These are phyloP conservation scores for Penicillium expansum DNA, from an alignment of 2,329 filamentous ascomycete genomes.

Conservation along the genomic window DNA sequence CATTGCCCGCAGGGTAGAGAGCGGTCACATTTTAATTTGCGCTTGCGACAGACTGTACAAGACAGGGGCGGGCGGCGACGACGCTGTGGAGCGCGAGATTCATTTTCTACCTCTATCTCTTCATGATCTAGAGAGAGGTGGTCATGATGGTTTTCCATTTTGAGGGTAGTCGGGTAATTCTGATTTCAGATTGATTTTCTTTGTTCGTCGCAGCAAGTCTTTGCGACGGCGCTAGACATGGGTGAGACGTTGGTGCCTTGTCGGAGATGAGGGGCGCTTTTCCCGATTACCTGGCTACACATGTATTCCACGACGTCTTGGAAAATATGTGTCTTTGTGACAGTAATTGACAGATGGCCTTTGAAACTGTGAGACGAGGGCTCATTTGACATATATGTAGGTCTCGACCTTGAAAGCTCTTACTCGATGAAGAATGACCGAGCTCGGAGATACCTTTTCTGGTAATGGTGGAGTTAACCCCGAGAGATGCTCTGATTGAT, in stretches of 20 bases:
- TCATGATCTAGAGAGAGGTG: constrained; percentile 1
- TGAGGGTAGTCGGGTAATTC: background rate
- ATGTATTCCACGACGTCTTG: background rate
- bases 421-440: background rate
- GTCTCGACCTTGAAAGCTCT: background rate
- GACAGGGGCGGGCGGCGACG: constrained; percentile 64
- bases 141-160: constrained; percentile 14
- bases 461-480: background rate
- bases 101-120: constrained; percentile 10
- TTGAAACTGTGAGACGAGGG: background rate
- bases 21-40: constrained; percentile 78
- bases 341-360: background rate
- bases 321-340: background rate
- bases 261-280: background rate
- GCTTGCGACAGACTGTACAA: constrained; percentile 68
- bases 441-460: background rate
- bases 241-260: background rate
- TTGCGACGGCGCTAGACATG: constrained; percentile 1
- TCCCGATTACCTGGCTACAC: background rate
- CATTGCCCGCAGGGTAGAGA: constrained; percentile 66
- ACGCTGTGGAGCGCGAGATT: constrained; percentile 34
- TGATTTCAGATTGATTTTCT: background rate
- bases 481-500: constrained; percentile 1
- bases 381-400: background rate
- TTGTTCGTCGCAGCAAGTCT: background rate